These are phyloP conservation scores for Erucastrum elatum DNA, from an alignment of 345 rosid genomes.

Conservation along the genomic window DNA sequence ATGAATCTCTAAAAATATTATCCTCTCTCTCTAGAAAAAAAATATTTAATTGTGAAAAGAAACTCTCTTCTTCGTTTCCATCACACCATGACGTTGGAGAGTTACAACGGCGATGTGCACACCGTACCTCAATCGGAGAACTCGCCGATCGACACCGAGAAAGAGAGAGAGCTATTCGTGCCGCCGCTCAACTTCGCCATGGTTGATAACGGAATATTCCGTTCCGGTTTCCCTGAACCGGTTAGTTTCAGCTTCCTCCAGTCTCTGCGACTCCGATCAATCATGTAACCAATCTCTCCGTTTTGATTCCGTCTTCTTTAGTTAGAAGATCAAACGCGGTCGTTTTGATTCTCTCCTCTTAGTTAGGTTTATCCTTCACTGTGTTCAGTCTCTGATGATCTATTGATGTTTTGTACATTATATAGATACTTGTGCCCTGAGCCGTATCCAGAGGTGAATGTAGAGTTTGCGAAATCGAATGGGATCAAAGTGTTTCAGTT, in stretches of 20 bases:
- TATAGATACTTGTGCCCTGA: conserved; percentile 72
- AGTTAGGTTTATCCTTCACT: too few relatives aligned
- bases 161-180: conserved; percentile 44
- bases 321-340: neutral
- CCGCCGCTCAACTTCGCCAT: conserved; percentile 79
- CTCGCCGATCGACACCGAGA: conserved; percentile 25
- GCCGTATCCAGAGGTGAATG: conserved; percentile 58
- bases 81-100: conserved; percentile 32
- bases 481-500: conserved; percentile 70
- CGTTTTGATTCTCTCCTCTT: neutral
- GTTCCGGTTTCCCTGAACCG: conserved; percentile 75
- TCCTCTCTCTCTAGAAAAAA: neutral
- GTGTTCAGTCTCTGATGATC: neutral
- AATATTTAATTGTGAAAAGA: neutral
- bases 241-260: conserved; percentile 65
- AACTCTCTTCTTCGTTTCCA: neutral
- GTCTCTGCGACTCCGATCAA: conserved; percentile 63
- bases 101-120: conserved; percentile 37
- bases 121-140: conserved; percentile 38
- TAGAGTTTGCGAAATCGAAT: conserved; percentile 55
- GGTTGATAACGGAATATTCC: conserved; percentile 67
- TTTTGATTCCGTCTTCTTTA: neutral
- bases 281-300: conserved; percentile 47
- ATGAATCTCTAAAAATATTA: conserved; percentile 16
- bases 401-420: neutral